phyloP scores from a whole-genome alignment of 2,329 filamentous ascomycete species.

The Neophaeococcomyces mojaviensis region DNA sequence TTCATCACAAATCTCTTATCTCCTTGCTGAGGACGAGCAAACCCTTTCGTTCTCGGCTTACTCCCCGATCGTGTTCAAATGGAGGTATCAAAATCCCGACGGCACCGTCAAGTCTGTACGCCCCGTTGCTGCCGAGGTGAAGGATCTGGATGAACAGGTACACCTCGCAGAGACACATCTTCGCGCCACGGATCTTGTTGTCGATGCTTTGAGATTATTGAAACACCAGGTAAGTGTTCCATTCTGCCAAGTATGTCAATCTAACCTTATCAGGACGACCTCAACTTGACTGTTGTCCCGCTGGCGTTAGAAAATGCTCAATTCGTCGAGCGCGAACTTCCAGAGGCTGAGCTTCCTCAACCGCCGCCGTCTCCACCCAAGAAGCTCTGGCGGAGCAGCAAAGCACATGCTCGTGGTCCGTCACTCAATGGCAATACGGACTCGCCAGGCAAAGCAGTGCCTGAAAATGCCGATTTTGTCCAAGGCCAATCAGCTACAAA shows the following conservation, averaged over 20 bases:
- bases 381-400: slow-evolving; percentile 1
- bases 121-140: slow-evolving; percentile 10
- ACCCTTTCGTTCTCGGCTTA: slow-evolving; percentile 60
- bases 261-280: slow-evolving; percentile 5
- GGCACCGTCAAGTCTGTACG: slow-evolving; percentile 39
- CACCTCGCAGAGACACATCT: slow-evolving; percentile 7
- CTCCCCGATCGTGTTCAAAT: slow-evolving; percentile 40
- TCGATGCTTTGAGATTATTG: slow-evolving; percentile 6
- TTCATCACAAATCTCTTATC: slow-evolving; percentile 52
- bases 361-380: slow-evolving; percentile 5
- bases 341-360: slow-evolving; percentile 1
- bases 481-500: slow-evolving; percentile 1
- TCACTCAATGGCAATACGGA: slow-evolving; percentile 2
- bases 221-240: slow-evolving; percentile 5
- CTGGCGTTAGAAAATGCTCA: slow-evolving; percentile 1
- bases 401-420: background rate
- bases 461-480: background rate
- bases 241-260: background rate
- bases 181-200: slow-evolving; percentile 8
- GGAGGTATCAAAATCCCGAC: slow-evolving; percentile 44
- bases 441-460: background rate
- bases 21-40: slow-evolving; percentile 61
- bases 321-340: slow-evolving; percentile 2
- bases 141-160: background rate
- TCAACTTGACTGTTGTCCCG: slow-evolving; percentile 1